Conservation (phyloP, 495 filamentous ascomycete genomes). For the Jackrogersella minutella region DNA sequence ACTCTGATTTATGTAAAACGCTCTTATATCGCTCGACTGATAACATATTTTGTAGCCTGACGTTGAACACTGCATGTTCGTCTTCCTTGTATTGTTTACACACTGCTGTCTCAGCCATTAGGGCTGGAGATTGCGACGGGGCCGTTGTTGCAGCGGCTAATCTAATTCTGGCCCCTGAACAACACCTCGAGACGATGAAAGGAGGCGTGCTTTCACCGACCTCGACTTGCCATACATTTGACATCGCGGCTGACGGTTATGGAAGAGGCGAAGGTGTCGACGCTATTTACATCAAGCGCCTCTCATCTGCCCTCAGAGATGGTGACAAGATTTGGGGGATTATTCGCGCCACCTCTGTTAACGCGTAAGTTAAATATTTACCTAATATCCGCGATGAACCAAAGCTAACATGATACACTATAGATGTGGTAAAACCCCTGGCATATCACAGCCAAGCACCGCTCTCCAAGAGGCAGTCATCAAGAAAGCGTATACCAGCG, state of each 20-base stretch:
- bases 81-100: conserved; percentile 52
- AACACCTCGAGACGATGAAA: conserved; percentile 46
- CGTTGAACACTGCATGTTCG: conserved; percentile 61
- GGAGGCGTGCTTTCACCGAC: conserved; percentile 53
- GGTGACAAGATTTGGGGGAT: conserved; percentile 57
- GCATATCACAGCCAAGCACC: conserved; percentile 55
- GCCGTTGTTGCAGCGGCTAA: conserved; percentile 53
- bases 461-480: conserved; percentile 56
- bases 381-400: neutral
- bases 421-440: conserved; percentile 53
- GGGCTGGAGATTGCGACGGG: conserved; percentile 47
- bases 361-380: conserved; percentile 42
- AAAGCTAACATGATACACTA: conserved; percentile 17
- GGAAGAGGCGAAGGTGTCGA: conserved; percentile 40
- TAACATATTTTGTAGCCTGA: neutral
- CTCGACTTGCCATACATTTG: conserved; percentile 54
- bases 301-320: conserved; percentile 54
- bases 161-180: conserved; percentile 47
- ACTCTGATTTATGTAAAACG: neutral
- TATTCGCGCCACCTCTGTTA: conserved; percentile 55
- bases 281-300: conserved; percentile 54
- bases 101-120: conserved; percentile 45
- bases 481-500: conserved; percentile 47
- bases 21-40: neutral
- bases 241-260: conserved; percentile 46